Conservation (phyloP, 129 eudicot genomes). For the Centrapalus pauciflorus region DNA sequence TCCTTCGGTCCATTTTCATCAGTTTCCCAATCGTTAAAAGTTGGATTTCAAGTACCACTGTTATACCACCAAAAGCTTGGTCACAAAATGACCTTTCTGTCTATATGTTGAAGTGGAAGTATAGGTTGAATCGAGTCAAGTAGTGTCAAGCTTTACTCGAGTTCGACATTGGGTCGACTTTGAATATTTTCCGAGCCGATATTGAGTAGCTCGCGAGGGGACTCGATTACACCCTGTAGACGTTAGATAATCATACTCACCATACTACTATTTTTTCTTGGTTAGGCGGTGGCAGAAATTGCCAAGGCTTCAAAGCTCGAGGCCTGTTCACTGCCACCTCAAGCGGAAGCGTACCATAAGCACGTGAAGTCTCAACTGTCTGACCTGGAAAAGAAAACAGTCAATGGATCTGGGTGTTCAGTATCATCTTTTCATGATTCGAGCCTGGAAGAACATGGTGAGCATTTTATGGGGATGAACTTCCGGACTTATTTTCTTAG, state of each 20-base stretch:
- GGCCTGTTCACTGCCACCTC: conserved; percentile 53
- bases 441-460: conserved; percentile 31
- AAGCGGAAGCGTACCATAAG: conserved; percentile 46
- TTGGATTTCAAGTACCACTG: neutral
- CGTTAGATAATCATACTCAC: no score
- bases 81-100: neutral
- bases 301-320: conserved; percentile 81
- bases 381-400: conserved; percentile 29
- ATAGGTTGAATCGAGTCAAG: neutral
- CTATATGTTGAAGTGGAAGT: neutral
- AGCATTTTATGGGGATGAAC: conserved; percentile 17
- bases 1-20: no score
- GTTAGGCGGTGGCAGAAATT: conserved; percentile 88
- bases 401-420: conserved; percentile 3
- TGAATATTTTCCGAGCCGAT: no score
- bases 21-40: no score
- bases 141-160: no score
- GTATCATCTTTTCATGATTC: conserved; percentile 7
- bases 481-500: neutral
- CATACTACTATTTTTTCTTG: neutral
- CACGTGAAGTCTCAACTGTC: conserved; percentile 36
- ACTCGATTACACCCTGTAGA: no score
- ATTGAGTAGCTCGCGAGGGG: no score
- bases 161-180: no score
- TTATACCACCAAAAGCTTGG: neutral